A percentile compares a stretch with the other conserved stretches of the same genome.
Conservation (phyloP, 129 eudicot genomes). For the Artemisia tridentata region DNA sequence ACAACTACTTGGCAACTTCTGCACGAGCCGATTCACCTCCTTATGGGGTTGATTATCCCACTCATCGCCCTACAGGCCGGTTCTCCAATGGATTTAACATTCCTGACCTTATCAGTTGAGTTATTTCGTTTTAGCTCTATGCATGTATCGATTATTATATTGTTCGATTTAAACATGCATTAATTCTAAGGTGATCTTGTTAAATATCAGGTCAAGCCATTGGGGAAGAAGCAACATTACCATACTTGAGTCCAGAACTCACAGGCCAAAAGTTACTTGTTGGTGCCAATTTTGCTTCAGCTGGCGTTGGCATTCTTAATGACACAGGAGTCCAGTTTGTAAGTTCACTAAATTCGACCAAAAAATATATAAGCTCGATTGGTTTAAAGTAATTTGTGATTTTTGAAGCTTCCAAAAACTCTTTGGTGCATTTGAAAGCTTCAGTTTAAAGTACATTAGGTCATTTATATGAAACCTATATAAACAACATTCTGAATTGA, state of each 20-base stretch:
- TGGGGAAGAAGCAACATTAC: conserved; percentile 48
- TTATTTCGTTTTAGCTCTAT: conserved; percentile 1
- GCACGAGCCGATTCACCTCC: conserved; percentile 57
- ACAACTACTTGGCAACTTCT: conserved; percentile 52
- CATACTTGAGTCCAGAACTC: conserved; percentile 49
- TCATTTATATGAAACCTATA: background rate
- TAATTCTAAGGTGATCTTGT: background rate
- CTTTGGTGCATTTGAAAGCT: no score
- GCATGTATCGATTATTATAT: no score
- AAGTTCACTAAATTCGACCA: conserved; percentile 9
- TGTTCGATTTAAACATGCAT: background rate
- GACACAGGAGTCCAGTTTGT: conserved; percentile 63
- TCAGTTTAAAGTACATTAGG: no score
- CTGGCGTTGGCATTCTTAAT: conserved; percentile 49
- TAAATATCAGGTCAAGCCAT: conserved; percentile 39
- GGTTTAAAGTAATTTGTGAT: no score
- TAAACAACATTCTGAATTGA: background rate
- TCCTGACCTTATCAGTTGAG: conserved; percentile 60
- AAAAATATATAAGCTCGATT: no score
- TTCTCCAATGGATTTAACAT: conserved; percentile 49
- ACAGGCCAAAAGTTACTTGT: conserved; percentile 44
- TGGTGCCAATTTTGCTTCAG: conserved; percentile 72
- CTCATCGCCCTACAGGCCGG: conserved; percentile 51
- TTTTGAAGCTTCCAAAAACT: no score
- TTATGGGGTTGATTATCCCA: conserved; percentile 51